Evolutionary conservation across 768 basidiomycete species (phyloP), one percentile per base, ranked within the genome.

Genomic region (Mrakia blollopis): DNA sequence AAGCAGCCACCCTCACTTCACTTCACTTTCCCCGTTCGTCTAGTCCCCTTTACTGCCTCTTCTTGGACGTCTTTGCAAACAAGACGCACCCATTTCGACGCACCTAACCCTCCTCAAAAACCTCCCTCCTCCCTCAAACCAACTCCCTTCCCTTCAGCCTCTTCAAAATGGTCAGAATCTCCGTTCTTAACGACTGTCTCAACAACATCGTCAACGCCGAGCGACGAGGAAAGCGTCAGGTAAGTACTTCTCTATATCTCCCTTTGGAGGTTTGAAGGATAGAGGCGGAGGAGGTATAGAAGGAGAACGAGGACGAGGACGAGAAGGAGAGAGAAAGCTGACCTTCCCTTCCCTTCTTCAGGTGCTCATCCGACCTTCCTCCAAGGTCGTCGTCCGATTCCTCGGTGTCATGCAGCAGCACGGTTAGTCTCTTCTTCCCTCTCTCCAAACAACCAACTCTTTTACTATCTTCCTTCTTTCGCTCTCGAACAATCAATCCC

Each of bases 191-290:
- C 83, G 84, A 85, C 79, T 82, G 81, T 78, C 79, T 85, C 57
- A 98, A 96, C 90, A 96, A 92, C 89, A 97, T 98, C 81, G 93
- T 97, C 90, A 99, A 99, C 81, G 97, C 97, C 83, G 97, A 98
- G 88, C 93, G 94, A 84, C 92, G 94, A 83, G 97, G 97, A 83
- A 99, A 99, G 88, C 93, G 97, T 82, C 97, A 99, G 87, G 77
- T 74, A 10, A 14, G 77, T 68, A 14, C 23, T 39, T 35, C 30
- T 30, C 41, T 50, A 18, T 39, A 28, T 41, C 25, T 21, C 60
- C 13, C 28, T 28, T 3, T 2, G 47, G 21, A 50, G 7, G 37
- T n/a, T 28, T 25, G 23, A 52, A n/a, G 39, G 41, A 50, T 30
- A 23, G 32, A 50, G n/a, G 62, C 3, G 18, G 41, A 32, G 3